These are phyloP conservation scores for Boletus coccyginus DNA, from an alignment of 768 basidiomycete species.

Conservation along the genomic window DNA sequence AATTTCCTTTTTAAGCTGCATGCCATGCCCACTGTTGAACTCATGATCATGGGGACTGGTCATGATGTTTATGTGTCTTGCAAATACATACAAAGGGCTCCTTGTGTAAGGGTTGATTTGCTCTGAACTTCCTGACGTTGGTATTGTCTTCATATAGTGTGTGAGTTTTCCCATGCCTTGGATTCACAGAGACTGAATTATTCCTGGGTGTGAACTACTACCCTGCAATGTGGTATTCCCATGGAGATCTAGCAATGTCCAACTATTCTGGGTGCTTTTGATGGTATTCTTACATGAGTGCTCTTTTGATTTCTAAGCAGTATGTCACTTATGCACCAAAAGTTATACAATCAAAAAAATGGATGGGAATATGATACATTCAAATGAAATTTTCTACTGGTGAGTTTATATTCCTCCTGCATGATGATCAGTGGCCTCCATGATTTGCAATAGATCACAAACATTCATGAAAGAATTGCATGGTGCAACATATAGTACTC, in stretches of 20 bases:
- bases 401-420: not conserved
- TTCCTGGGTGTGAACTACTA: constrained; percentile 41
- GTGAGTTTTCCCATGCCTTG: constrained; percentile 44
- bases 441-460: constrained; percentile 40
- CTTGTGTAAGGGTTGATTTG: constrained; percentile 28
- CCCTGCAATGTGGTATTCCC: constrained; percentile 58
- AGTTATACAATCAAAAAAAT: constrained; percentile 34
- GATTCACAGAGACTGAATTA: constrained; percentile 46
- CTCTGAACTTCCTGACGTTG: not conserved
- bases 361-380: constrained; percentile 33
- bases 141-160: constrained; percentile 19
- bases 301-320: not conserved
- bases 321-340: not conserved
- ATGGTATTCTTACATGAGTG: constrained; percentile 46
- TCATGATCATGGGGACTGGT: constrained; percentile 40
- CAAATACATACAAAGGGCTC: constrained; percentile 31
- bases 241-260: constrained; percentile 52
- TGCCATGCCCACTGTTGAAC: no score
- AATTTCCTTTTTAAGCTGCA: no score
- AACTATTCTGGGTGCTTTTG: constrained; percentile 51
- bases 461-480: constrained; percentile 3
- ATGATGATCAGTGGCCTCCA: constrained; percentile 30
- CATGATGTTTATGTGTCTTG: constrained; percentile 37
- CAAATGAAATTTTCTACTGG: not conserved
- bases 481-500: not conserved